Base-by-base conservation (phyloP, 352 stramenopile genomes). In the Globisporangium camurandrum region DNA sequence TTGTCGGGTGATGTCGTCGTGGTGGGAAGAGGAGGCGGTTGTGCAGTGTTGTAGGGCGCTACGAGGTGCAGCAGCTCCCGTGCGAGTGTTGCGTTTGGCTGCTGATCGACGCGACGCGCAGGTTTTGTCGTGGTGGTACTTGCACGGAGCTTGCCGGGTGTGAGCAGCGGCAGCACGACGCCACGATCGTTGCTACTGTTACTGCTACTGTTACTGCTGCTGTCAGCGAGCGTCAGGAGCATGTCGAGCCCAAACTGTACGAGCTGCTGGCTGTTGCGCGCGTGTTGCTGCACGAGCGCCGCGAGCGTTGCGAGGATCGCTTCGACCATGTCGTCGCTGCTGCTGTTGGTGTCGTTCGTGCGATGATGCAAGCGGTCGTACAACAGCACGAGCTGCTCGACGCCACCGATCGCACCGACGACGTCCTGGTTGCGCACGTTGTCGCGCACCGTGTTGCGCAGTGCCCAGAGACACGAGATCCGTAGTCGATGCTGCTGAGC, bases 371-470 rank as follows among this genome's bases (percentile, higher is more conserved):
- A 57, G 1, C 61, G 62, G 42, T 85, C 72, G 44, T 67, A 81
- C 2, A 86, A 42, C 22, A 31, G 22, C 17, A 83, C 62, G 20
- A 88, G 69, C 43, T 62, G 59, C 24, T 69, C 54, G 4, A 88
- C 64, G 12, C 67, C 77, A n/a, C 50, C 60, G 12, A 86, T 51
- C 0, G 77, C 74, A 1, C 68, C 72, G 9, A 84, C 69, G 11
- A 80, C 51, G 46, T 86, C 70, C 39, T 88, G 77, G 49, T 79
- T 88, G 37, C 72, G 64, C 9, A 65, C 63, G 19, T 86, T 86
- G 46, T 76, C 69, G 11, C 57, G 53, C 22, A 86, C 50, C 14
- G 64, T 73, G 51, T 86, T 85, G 51, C 74, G 63, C 45, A 86
- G 41, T 17, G 77, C 77, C 77, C 77, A 88, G 22, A 88, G 55